Base-by-base conservation (phyloP, 2,329 filamentous ascomycete species). In the Colletotrichum endophyticum region DNA sequence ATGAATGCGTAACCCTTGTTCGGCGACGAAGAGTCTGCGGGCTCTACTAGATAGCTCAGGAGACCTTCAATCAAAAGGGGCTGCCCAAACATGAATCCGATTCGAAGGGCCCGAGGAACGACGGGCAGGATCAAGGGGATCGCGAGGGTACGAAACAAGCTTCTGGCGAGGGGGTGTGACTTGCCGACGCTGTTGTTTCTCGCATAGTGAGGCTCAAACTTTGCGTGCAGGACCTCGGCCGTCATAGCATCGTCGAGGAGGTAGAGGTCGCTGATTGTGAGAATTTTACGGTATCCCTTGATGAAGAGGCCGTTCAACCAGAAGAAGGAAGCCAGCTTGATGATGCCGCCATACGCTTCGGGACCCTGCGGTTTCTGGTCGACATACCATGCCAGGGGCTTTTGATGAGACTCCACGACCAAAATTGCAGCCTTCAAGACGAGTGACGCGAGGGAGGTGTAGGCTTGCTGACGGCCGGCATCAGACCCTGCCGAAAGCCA, bases 1-100 rank as follows among this genome's bases (percentile, higher is more conserved):
- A 89, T 86, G 7, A 88, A 82, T 0, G 87, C 87, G 73, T 87
- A 88, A 3, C 86, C 83, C 16, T 81, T 72, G 36, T 82, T 84
- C 1, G 78, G 74, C 0, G 76, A 75, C 0, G 76, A 71, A 0
- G 66, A 25, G 0, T 78, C 73, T 9, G 79, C 73, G 3, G 83
- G 78, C 4, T 78, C 57, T 25, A 79, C 73, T 5, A 86, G 78
- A 53, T 82, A 82, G 15, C 79, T 61, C 4, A 86, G 73, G 1
- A 85, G 75, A 2, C 78, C 79, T 49, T 80, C 68, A 59, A 88
- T 81, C 28, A 88, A 79, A n/a, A 87, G 84, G 0, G 86, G 86
- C 73, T 88, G 86, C 13, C 81, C 80, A 73, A 87, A 86, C 3
- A 71, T 82, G 76, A 87, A 85, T 1, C 78, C 85, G 3, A 76